Base-by-base conservation (phyloP, 1,284 basidiomycete species). In the Irpex sp. region DNA sequence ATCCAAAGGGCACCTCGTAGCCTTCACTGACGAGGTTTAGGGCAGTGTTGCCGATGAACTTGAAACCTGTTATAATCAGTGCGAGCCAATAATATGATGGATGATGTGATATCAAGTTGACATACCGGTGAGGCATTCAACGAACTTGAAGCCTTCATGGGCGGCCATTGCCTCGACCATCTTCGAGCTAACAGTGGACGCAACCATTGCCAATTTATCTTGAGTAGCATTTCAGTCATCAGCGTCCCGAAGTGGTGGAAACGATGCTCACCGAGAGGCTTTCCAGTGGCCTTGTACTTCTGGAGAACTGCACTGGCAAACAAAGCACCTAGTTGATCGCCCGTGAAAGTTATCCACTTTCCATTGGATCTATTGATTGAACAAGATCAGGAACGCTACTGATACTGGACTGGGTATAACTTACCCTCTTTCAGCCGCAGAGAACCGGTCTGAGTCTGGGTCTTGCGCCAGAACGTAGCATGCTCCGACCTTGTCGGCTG, bases 151-250 rank as follows among this genome's bases (percentile, higher is more conserved):
- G 0, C 91, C 92, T 70, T 94, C 93, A 3, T 72, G 72, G 50
- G 76, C 71, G 0, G 93, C 92, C 77, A 95, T 90, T 1, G 83
- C 78, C 68, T 89, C 87, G 9, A 95, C 76, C 90, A 95, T 91
- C 75, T 93, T 94, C 2, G 91, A 94, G 71, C 92, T 94, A 9
- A 94, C 93, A 3, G 92, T 92, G 0, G 93, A 94, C 0, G 91
- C 91, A 7, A 94, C 87, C 85, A 95, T 92, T 1, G 88, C 91
- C 5, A 94, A 76, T 68, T 86, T 88, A 4, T 82, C 85, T 86
- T 59, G 11, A 43, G 6, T 61, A 54, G 39, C 7, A 60, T 26
- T 0, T 26, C 26, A 26, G 26, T 26, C 26, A 63, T 55, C 17
- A 0, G 53, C 5, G 61, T 7, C 37, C 31, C 8, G 6, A 39